phyloP scores from a whole-genome alignment of 805 yeast species.

The Saturnispora dispora region DNA sequence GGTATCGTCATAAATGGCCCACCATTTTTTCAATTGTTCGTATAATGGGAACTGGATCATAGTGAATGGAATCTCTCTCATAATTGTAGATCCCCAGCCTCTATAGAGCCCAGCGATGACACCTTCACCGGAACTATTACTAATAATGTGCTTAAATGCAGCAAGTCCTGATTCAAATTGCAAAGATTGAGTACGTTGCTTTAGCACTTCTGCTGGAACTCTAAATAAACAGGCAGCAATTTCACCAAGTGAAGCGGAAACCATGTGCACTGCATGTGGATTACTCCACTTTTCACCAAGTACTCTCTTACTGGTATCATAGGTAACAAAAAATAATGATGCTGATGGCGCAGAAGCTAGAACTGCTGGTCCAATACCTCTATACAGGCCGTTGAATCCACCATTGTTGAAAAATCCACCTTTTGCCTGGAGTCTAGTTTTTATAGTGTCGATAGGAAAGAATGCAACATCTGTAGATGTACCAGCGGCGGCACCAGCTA shows the following conservation, averaged over 20 bases:
- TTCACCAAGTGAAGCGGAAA: slow-evolving; percentile 83
- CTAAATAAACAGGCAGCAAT: slow-evolving; percentile 87
- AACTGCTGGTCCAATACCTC: slow-evolving; percentile 88
- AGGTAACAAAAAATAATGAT: slow-evolving; percentile 69
- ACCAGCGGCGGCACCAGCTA: slow-evolving; percentile 92
- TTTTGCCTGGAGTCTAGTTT: slow-evolving; percentile 89
- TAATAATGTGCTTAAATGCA: slow-evolving; percentile 54
- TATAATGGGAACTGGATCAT: slow-evolving; percentile 92
- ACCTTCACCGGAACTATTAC: slow-evolving; percentile 71
- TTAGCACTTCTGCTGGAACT: slow-evolving; percentile 94
- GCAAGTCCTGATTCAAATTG: slow-evolving; percentile 49
- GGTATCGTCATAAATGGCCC: slow-evolving; percentile 37
- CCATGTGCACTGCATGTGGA: slow-evolving; percentile 63
- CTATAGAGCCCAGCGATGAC: slow-evolving; percentile 70
- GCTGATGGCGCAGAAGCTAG: slow-evolving; percentile 93
- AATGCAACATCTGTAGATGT: slow-evolving; percentile 90
- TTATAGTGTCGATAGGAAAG: slow-evolving; percentile 92
- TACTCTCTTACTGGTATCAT: slow-evolving; percentile 58
- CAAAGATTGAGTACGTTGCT: slow-evolving; percentile 85
- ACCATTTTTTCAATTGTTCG: slow-evolving; percentile 61
- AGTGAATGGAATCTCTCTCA: slow-evolving; percentile 96
- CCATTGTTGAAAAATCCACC: slow-evolving; percentile 93
- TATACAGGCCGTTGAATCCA: slow-evolving; percentile 84
- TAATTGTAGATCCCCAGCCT: slow-evolving; percentile 87
- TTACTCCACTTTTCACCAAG: slow-evolving; percentile 14